These are phyloP conservation scores for Paralagenidium karlingii DNA, from an alignment of 352 stramenopile species.

Conservation along the genomic window DNA sequence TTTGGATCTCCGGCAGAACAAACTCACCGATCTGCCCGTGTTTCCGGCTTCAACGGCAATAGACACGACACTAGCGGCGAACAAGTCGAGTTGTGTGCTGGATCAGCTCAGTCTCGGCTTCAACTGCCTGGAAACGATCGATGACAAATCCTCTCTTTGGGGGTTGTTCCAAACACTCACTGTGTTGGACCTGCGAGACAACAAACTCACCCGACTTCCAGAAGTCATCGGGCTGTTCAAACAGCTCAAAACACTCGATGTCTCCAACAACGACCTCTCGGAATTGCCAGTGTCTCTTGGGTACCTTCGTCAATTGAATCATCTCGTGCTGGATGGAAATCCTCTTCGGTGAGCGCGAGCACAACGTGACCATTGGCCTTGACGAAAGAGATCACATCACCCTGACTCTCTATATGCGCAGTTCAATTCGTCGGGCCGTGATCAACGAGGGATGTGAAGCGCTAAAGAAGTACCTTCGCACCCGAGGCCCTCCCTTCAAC, in stretches of 20 bases:
- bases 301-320: constrained; percentile 67
- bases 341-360: too few relatives aligned
- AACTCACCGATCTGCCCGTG: constrained; percentile 38
- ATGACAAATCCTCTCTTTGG: constrained; percentile 40
- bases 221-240: constrained; percentile 38
- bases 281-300: constrained; percentile 62
- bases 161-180: constrained; percentile 58
- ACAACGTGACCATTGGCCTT: not conserved
- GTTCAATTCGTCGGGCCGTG: constrained; percentile 47
- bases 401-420: too few relatives aligned
- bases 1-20: constrained; percentile 66
- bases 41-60: constrained; percentile 18
- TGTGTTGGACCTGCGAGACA: constrained; percentile 68
- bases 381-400: not conserved
- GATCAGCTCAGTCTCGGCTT: constrained; percentile 75
- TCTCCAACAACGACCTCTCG: constrained; percentile 71
- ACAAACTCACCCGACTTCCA: constrained; percentile 50
- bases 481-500: too few relatives aligned
- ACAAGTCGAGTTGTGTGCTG: constrained; percentile 19
- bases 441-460: constrained; percentile 52
- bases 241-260: constrained; percentile 65
- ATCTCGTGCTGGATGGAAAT: constrained; percentile 67
- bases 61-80: too few relatives aligned
- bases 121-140: constrained; percentile 42
- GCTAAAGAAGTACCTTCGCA: constrained; percentile 77